Base-by-base conservation (phyloP, 768 basidiomycete species). In the Tylopilus felleus region DNA sequence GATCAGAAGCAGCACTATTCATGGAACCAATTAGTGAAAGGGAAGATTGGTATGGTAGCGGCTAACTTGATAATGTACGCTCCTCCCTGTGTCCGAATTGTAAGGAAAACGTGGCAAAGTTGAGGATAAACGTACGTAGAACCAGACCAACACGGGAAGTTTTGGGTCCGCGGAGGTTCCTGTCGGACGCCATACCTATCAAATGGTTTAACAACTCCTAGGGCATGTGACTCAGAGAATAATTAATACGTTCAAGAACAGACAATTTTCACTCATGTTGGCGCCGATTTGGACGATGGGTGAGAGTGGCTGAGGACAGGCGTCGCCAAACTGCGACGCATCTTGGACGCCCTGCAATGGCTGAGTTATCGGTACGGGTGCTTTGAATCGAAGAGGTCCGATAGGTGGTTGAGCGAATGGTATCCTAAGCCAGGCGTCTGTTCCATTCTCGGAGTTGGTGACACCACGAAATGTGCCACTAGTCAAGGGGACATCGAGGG, bases 371-470 rank as follows among this genome's bases (percentile, higher is more conserved):
- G 71, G 63, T 0, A 77, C 70, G 2, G 85, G 83, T 0, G 79
- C 76, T 55, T 78, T 80, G 68, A 87, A 84, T 3, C 84, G 77
- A 41, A 85, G 72, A 8, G 62, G 38, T 2, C 83, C 84, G 1
- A 81, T 58, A 0, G 85, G 85, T 2, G 84, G 74, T 55, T 77
- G 68, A 5, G 82, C 85, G 52, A 73, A 88, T 1, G 79, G 84
- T 33, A 88, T 77, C 3, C 84, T 84, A 13, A 84, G 73, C 77
- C 82, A 87, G 61, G 74, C 73, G 10, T 33, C 31, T 9, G 31
- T 33, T 13, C 31, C 31, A 8, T 33, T 33, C 13, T n/a, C n/a
- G n/a, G 31, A 3, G 31, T 33, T 33, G 31, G 31, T 33, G 31
- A 13, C 13, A 13, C 12, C 31, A 33, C 31, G 31, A 13, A 33